Conservation (phyloP, 1,284 basidiomycete genomes). For the Paramarasmius palmivorus region DNA sequence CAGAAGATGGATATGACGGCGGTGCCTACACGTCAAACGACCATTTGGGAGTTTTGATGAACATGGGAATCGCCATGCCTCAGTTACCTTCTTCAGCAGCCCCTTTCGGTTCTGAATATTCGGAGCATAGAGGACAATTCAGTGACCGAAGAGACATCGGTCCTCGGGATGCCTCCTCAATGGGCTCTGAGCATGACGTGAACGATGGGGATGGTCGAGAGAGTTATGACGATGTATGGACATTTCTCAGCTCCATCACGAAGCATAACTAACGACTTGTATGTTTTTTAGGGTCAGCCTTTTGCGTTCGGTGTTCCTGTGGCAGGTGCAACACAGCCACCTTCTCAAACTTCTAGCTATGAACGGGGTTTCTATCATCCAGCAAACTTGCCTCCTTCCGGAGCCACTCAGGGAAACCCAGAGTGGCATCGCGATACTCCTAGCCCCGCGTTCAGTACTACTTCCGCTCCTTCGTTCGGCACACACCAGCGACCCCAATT, state of each 20-base stretch:
- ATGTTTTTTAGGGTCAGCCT: not conserved
- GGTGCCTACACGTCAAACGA: constrained; percentile 14
- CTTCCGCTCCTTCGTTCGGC: constrained; percentile 35
- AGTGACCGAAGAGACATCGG: not conserved
- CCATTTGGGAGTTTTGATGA: not conserved
- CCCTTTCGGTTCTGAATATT: not conserved
- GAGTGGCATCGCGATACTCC: no score
- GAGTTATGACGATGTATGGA: constrained; percentile 15
- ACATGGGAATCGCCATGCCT: constrained; percentile 3
- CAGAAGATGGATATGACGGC: constrained; percentile 14
- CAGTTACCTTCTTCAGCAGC: not conserved
- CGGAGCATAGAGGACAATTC: not conserved
- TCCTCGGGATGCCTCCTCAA: no score
- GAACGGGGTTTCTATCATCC: no score
- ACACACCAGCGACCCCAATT: constrained; percentile 17
- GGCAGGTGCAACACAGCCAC: not conserved
- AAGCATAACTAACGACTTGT: not conserved
- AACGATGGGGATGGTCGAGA: constrained; percentile 8
- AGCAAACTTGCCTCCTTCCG: no score
- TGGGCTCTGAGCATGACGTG: not conserved
- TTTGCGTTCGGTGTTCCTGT: not conserved
- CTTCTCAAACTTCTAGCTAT: not conserved
- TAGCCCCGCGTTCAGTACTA: no score
- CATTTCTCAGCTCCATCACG: not conserved
- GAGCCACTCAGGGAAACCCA: no score